These are phyloP conservation scores for Ploettnerulaceae sp. DNA, from an alignment of 2,329 filamentous ascomycete genomes.

Conservation along the genomic window DNA sequence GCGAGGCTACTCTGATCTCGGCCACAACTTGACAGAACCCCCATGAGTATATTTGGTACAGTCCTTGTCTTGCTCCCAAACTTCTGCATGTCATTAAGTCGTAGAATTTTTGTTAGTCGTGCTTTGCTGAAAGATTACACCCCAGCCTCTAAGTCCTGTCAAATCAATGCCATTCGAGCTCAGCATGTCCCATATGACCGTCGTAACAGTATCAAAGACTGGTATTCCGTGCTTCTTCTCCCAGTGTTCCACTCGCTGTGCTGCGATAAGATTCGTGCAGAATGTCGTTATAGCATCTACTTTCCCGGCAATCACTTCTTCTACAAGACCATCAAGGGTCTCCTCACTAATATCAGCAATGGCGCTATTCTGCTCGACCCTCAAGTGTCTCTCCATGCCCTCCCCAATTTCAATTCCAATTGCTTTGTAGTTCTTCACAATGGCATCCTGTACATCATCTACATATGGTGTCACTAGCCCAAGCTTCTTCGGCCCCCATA, in stretches of 20 bases:
- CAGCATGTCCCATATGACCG: conserved; percentile 40
- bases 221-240: conserved; percentile 35
- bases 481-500: conserved; percentile 30
- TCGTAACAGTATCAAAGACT: conserved; percentile 41
- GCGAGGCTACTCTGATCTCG: background rate
- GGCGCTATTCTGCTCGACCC: conserved; percentile 36
- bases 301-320: conserved; percentile 18
- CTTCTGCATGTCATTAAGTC: no score
- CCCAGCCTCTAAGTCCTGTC: conserved; percentile 34
- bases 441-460: conserved; percentile 37
- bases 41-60: no score
- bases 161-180: conserved; percentile 33
- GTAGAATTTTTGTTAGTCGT: background rate
- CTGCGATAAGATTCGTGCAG: conserved; percentile 41
- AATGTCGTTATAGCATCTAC: conserved; percentile 38
- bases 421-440: conserved; percentile 35
- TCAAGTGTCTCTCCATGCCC: conserved; percentile 34
- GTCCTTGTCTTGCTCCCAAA: no score
- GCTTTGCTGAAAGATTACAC: conserved; percentile 32
- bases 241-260: conserved; percentile 37
- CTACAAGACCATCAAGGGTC: conserved; percentile 28
- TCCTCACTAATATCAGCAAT: conserved; percentile 37
- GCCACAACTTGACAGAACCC: no score
- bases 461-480: conserved; percentile 41
- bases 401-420: conserved; percentile 34